These are phyloP conservation scores for Periconia sp. DNA, from an alignment of 2,329 filamentous ascomycete genomes.

Conservation along the genomic window DNA sequence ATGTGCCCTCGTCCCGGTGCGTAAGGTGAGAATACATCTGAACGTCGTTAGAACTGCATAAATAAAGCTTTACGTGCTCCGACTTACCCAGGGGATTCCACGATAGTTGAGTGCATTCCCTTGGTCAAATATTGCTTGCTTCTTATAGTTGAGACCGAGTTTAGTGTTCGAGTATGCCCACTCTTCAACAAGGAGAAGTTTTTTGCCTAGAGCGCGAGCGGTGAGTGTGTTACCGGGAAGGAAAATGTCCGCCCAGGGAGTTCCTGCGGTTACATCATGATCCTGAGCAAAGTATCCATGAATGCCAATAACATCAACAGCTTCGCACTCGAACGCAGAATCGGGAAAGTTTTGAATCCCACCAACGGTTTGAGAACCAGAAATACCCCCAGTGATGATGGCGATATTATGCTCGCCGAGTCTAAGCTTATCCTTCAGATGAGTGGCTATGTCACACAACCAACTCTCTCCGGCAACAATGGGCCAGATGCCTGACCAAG, in stretches of 20 bases:
- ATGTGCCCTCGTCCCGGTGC: constrained; percentile 28
- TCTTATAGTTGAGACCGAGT: constrained; percentile 35
- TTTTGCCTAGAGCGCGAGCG: constrained; percentile 28
- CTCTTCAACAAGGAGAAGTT: constrained; percentile 43
- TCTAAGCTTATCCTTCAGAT: constrained; percentile 35
- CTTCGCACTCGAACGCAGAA: constrained; percentile 36
- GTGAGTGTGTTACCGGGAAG: constrained; percentile 42
- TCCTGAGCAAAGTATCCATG: constrained; percentile 40
- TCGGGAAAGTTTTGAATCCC: constrained; percentile 41
- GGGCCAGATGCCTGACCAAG: constrained; percentile 42
- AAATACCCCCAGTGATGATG: constrained; percentile 44
- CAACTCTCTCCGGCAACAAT: constrained; percentile 42
- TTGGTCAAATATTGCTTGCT: constrained; percentile 41
- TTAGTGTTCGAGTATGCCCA: constrained; percentile 36
- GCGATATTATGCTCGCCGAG: constrained; percentile 38
- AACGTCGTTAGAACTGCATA: constrained; percentile 1
- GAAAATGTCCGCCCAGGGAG: constrained; percentile 42
- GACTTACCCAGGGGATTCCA: constrained; percentile 43
- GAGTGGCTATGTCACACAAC: constrained; percentile 42
- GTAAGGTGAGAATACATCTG: constrained; percentile 41
- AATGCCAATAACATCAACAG: constrained; percentile 42
- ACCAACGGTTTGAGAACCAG: constrained; percentile 29
- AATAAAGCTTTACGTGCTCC: background rate
- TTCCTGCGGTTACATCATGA: constrained; percentile 33
- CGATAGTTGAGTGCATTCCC: constrained; percentile 42